Conservation (phyloP, 176 grass and related monocot species). For the Oryza brachyantha region DNA sequence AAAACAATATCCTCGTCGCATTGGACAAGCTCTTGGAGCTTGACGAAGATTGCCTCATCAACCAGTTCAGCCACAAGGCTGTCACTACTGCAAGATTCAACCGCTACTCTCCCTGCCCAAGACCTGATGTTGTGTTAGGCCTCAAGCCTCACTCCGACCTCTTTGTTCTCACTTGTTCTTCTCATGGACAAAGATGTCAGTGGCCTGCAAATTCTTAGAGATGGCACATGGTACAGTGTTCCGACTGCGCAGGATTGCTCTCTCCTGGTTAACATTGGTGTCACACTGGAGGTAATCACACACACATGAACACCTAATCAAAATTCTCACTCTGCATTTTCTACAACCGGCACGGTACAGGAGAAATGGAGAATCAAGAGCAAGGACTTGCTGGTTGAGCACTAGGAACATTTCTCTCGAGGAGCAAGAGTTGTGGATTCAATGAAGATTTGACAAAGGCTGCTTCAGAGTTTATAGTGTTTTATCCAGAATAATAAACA, state of each 20-base stretch:
- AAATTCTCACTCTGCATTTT: no score
- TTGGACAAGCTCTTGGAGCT: slow-evolving; percentile 35
- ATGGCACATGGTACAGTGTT: slow-evolving; percentile 41
- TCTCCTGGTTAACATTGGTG: slow-evolving; percentile 47
- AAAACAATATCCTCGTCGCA: slow-evolving; percentile 17
- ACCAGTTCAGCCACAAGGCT: slow-evolving; percentile 31
- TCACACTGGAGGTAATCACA: slow-evolving; percentile 40
- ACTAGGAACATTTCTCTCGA: slow-evolving; percentile 12
- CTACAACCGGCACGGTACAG: slow-evolving; percentile 39
- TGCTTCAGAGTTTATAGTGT: no score
- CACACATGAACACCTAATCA: neutral
- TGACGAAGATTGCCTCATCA: slow-evolving; percentile 19
- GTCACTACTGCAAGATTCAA: slow-evolving; percentile 35
- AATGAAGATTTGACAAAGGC: no score
- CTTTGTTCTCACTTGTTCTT: slow-evolving; percentile 45
- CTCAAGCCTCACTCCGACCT: slow-evolving; percentile 53
- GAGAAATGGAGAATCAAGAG: neutral
- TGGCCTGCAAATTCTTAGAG: slow-evolving; percentile 48
- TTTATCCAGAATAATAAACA: no score
- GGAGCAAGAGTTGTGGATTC: neutral
- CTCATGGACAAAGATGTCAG: slow-evolving; percentile 43
- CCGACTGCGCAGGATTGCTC: neutral
- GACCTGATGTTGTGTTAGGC: slow-evolving; percentile 55
- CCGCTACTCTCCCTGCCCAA: slow-evolving; percentile 47
- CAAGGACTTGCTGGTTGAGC: slow-evolving; percentile 16